These are phyloP conservation scores for Candida sp. DNA, from an alignment of 1,139 yeast species.

Conservation along the genomic window DNA sequence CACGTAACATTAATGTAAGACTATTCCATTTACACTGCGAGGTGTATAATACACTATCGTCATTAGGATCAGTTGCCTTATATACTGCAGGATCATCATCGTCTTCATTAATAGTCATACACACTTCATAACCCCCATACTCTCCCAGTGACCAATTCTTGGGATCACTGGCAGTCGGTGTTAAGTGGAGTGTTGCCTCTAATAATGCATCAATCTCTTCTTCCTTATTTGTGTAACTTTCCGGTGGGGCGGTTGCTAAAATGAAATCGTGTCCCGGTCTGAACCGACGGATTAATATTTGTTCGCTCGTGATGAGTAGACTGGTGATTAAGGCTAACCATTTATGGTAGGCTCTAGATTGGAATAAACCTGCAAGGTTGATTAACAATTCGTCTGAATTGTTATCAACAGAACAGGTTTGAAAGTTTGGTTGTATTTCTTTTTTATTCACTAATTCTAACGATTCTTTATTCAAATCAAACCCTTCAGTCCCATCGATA, in stretches of 20 bases:
- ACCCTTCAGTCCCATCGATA: conserved; percentile 53
- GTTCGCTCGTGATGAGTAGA: conserved; percentile 63
- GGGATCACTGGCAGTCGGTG: conserved; percentile 56
- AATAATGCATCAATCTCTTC: conserved; percentile 46
- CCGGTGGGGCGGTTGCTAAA: conserved; percentile 74
- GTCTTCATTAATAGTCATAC: conserved; percentile 65
- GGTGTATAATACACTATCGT: conserved; percentile 78
- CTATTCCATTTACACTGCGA: conserved; percentile 85
- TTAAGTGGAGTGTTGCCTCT: conserved; percentile 72
- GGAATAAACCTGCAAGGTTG: conserved; percentile 56
- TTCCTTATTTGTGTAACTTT: conserved; percentile 35
- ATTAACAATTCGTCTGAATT: conserved; percentile 32
- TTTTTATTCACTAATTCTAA: conserved; percentile 6
- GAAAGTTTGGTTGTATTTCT: not conserved
- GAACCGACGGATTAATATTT: conserved; percentile 75
- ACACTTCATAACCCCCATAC: conserved; percentile 89
- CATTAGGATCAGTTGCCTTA: conserved; percentile 53
- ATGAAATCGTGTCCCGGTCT: conserved; percentile 96
- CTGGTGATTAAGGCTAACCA: conserved; percentile 69
- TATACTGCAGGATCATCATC: conserved; percentile 59
- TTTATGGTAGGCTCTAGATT: conserved; percentile 60
- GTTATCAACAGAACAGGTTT: not conserved
- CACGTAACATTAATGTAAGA: conserved; percentile 74
- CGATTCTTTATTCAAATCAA: not conserved
- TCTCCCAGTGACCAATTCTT: conserved; percentile 86